Evolutionary conservation across 805 yeast genomes (phyloP).

Genomic region (Tetrapisispora arboricola): DNA sequence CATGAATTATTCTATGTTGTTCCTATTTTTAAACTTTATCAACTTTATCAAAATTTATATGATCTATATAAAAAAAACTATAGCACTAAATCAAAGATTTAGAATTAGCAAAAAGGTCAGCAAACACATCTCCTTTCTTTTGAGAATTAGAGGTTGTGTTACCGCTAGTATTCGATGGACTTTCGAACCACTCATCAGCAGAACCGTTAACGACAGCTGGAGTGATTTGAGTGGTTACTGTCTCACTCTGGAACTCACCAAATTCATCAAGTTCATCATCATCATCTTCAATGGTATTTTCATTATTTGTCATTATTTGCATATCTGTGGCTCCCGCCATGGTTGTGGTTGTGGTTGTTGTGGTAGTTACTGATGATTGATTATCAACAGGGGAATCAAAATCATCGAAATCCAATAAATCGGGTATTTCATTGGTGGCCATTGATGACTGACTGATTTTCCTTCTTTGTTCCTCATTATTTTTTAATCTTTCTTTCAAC

Average conservation of each 20-base stretch:
- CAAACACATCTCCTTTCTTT: constrained; percentile 20
- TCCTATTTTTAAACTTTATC: too few species aligned
- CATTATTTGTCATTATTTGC: background rate
- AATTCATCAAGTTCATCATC: constrained; percentile 29
- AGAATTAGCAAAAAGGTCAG: constrained; percentile 24
- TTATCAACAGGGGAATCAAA: constrained; percentile 1
- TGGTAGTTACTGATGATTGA: too few species aligned
- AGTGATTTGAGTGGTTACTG: constrained; percentile 2
- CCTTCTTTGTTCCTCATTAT: constrained; percentile 26
- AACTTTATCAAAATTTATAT: background rate
- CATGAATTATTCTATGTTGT: too few species aligned
- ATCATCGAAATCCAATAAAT: constrained; percentile 25
- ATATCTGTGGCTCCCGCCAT: background rate
- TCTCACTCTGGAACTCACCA: constrained; percentile 30
- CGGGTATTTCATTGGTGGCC: constrained; percentile 17
- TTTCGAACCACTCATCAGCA: constrained; percentile 6
- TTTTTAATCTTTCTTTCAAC: constrained; percentile 27
- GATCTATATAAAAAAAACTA: constrained; percentile 4
- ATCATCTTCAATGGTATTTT: constrained; percentile 6
- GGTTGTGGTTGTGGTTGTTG: too few species aligned
- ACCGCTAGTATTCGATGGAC: constrained; percentile 1
- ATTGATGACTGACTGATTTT: constrained; percentile 7
- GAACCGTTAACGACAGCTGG: constrained; percentile 3
- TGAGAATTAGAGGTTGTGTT: constrained; percentile 10
- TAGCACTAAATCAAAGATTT: constrained; percentile 19